phyloP scores from a whole-genome alignment of 768 basidiomycete species.

The Serendipita sp. region DNA sequence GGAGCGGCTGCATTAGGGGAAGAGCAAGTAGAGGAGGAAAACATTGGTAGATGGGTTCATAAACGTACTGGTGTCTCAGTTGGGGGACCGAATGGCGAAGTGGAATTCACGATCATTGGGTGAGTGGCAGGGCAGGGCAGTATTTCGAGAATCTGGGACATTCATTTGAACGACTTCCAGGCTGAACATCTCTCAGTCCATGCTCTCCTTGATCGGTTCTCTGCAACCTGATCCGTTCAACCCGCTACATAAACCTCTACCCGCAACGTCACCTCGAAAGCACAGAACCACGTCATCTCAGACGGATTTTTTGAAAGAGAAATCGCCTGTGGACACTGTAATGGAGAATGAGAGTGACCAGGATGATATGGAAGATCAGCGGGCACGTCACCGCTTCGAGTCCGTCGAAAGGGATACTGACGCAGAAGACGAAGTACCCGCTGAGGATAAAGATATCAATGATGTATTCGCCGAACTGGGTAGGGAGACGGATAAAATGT shows the following conservation, averaged over 20 bases:
- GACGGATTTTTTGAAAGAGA: no score
- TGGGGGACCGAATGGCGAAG: constrained; percentile 47
- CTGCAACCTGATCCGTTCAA: constrained; percentile 65
- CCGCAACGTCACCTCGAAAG: constrained; percentile 14
- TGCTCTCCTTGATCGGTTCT: constrained; percentile 80
- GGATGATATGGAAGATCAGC: constrained; percentile 11
- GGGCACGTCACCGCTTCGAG: not conserved
- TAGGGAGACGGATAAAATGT: constrained; percentile 20
- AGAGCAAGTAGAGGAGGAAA: constrained; percentile 24
- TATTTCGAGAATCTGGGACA: not conserved
- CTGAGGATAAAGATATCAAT: constrained; percentile 15
- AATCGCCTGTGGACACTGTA: constrained; percentile 7
- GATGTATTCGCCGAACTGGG: constrained; percentile 22
- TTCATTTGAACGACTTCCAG: constrained; percentile 27
- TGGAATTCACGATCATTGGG: constrained; percentile 86
- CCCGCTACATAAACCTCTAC: constrained; percentile 33
- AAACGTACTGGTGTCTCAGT: constrained; percentile 50
- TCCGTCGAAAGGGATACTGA: constrained; percentile 9
- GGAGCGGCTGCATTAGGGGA: constrained; percentile 23
- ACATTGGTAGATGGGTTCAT: constrained; percentile 62
- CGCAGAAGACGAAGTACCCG: constrained; percentile 19
- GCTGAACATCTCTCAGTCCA: constrained; percentile 78
- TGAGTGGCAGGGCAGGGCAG: no score
- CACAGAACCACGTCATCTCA: no score
- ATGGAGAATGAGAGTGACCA: constrained; percentile 15